Evolutionary conservation across 164 flowering plant species (phyloP), one percentile per base, ranked within the genome.

Genomic region (Aristolochia californica): DNA sequence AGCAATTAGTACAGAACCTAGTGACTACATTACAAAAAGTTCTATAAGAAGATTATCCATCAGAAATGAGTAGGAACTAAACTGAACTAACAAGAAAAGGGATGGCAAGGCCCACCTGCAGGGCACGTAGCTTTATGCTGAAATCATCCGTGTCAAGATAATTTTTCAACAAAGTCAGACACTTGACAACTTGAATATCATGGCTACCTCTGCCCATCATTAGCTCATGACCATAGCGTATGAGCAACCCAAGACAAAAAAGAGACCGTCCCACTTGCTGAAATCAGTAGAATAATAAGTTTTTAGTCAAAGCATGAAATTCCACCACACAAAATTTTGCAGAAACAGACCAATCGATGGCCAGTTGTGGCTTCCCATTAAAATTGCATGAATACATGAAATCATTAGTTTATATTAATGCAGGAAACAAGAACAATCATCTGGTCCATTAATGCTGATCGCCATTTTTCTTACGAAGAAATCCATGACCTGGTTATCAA

Each of bases 181-280:
- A 78, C 66, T 69, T 74, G 15, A 25, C 64, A 30, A 74, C 70
- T 64, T 78, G 82, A 44, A 78, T 48, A 53, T 63, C 75, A 57
- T 59, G 70, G 53, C 73, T 67, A 66, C 62, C 62, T 20, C 72
- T 68, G 51, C 72, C 26, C 49, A 30, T 55, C 68, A 82, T 56
- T 75, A 88, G 73, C 59, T 80, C 71, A 48, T 69, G 83, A 18
- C 97, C 96, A 76, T 87, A 87, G 30, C 99, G 91, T 43, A 93
- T 77, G 22, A 93, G 87, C 72, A 83, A 62, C 57, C 99, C 99
- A 72, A 93, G 82, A 67, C 97, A 93, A 61, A 93, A 93, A 55
- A 93, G 83, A 43, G 91, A 89, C 22, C 97, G 80, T 13, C 90
- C 93, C 25, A 83, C 75, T 69, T 74, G 82, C 98, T 91, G 83